These are phyloP conservation scores for Gossypium herbaceum DNA, from an alignment of 345 rosid genomes.

Conservation along the genomic window DNA sequence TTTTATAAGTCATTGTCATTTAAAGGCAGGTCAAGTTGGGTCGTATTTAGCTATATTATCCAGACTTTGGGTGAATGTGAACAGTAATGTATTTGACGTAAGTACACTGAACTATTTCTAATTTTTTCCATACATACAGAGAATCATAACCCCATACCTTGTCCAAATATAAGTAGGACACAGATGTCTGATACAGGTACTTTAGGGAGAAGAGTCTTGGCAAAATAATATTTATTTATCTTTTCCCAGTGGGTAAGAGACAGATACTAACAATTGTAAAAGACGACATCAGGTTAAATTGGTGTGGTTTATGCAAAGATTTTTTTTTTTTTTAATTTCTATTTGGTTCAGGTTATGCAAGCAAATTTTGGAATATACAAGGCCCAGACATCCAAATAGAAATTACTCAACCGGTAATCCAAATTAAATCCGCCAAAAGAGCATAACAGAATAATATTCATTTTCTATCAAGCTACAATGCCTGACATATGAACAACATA, in stretches of 20 bases:
- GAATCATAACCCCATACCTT: not conserved
- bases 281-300: not conserved
- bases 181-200: not conserved
- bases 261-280: not conserved
- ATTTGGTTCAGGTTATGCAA: not conserved
- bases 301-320: not conserved
- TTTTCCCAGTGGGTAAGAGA: not conserved
- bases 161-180: not conserved
- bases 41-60: not conserved
- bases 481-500: not conserved
- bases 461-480: slow-evolving; percentile 1
- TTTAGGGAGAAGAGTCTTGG: not conserved
- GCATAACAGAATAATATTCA: not conserved
- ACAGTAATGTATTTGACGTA: no score
- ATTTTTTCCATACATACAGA: not conserved
- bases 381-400: not conserved
- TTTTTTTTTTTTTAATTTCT: not conserved
- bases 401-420: slow-evolving; percentile 8
- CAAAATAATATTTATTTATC: not conserved
- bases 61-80: not conserved
- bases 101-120: no score
- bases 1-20: not conserved
- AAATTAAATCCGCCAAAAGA: not conserved
- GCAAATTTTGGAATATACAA: not conserved
- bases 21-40: not conserved